A percentile compares a stretch with the other conserved stretches of the same genome.
phyloP scores from a whole-genome alignment of 176 grass and related monocot genomes.

The Juncus effusus region DNA sequence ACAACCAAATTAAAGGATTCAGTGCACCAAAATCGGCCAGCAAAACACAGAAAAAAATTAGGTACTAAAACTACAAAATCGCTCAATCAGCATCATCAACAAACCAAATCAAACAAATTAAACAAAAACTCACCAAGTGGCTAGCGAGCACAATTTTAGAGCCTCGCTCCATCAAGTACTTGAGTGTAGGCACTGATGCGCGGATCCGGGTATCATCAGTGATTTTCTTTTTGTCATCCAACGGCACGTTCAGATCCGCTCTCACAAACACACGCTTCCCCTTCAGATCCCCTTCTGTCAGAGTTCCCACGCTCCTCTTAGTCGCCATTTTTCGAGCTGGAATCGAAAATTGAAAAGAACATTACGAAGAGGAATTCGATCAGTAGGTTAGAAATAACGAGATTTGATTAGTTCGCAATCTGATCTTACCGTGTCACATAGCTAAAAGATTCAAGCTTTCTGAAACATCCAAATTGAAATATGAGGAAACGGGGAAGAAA shows the following conservation, averaged over 20 bases:
- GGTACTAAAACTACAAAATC: not conserved
- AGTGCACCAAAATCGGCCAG: not conserved
- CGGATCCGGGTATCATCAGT: constrained; percentile 93
- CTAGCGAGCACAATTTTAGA: constrained; percentile 81
- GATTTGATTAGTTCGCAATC: not conserved
- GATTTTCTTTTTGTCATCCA: constrained; percentile 86
- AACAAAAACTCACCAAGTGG: constrained; percentile 68
- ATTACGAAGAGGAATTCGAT: not conserved
- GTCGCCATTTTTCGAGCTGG: constrained; percentile 57
- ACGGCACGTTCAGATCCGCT: constrained; percentile 92
- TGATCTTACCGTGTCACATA: too few relatives aligned
- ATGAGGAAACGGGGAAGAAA: too few relatives aligned
- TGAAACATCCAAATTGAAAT: too few relatives aligned
- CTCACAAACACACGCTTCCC: constrained; percentile 88
- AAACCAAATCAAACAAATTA: not conserved
- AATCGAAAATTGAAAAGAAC: constrained; percentile 17
- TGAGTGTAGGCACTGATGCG: constrained; percentile 79
- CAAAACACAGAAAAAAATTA: not conserved
- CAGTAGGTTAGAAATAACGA: constrained; percentile 4
- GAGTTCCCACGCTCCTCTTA: constrained; percentile 80
- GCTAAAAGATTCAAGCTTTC: too few relatives aligned
- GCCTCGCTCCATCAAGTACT: constrained; percentile 70
- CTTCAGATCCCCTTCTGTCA: constrained; percentile 67
- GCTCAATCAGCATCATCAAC: not conserved
- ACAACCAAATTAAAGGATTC: too few relatives aligned